Conservation (phyloP, 2,329 filamentous ascomycete genomes). For the Penicillium sp. region DNA sequence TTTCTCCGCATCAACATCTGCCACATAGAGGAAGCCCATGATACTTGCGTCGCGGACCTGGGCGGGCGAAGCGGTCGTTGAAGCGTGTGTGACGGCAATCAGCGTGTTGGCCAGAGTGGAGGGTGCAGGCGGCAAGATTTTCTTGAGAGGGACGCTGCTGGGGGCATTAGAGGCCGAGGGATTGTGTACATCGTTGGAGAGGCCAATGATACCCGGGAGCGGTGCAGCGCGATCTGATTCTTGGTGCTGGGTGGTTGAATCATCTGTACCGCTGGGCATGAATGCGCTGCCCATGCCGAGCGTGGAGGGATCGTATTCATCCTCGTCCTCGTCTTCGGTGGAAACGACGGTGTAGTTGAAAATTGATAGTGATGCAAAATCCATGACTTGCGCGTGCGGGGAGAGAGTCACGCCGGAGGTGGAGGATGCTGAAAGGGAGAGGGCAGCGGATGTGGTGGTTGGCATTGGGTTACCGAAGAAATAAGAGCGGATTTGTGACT, state of each 20-base stretch:
- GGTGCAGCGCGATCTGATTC: conserved; percentile 20
- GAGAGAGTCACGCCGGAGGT: conserved; percentile 70
- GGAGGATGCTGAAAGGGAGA: conserved; percentile 38
- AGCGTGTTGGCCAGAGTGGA: conserved; percentile 73
- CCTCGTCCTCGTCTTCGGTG: conserved; percentile 53
- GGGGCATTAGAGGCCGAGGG: conserved; percentile 21
- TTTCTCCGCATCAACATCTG: conserved; percentile 84
- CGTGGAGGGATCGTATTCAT: conserved; percentile 46
- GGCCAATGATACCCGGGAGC: conserved; percentile 27
- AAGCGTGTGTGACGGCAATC: conserved; percentile 80
- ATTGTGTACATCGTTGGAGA: conserved; percentile 20
- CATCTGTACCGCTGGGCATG: conserved; percentile 35
- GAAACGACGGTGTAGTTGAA: conserved; percentile 68
- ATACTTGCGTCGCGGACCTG: conserved; percentile 78
- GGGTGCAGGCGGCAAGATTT: conserved; percentile 63
- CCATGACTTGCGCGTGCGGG: conserved; percentile 82
- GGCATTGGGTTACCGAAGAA: conserved; percentile 76
- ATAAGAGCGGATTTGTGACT: conserved; percentile 83
- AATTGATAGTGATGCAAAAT: conserved; percentile 72
- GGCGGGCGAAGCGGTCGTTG: conserved; percentile 67
- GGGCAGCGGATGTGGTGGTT: conserved; percentile 39
- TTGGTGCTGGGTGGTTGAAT: conserved; percentile 17
- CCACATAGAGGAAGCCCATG: conserved; percentile 90
- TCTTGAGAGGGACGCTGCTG: conserved; percentile 52
- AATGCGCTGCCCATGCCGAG: conserved; percentile 38